Percentiles rank a stretch among this genome's conserved stretches.
Conservation (phyloP, 371 early-diverging fungal genomes). For the Lichtheimia ornata region DNA sequence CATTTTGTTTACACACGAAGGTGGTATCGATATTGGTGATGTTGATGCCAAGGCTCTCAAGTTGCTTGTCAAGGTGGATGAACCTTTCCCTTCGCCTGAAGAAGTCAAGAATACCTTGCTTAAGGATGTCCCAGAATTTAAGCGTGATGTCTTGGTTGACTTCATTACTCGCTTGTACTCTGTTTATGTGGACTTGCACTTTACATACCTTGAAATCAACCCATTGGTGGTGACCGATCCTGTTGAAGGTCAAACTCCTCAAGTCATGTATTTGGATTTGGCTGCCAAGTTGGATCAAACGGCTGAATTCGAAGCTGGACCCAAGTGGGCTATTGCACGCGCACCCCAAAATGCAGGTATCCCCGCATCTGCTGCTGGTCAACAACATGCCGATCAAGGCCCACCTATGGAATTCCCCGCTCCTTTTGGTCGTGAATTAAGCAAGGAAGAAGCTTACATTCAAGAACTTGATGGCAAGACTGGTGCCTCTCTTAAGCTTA, state of each 20-base stretch:
- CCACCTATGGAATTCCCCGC: slow-evolving; percentile 98
- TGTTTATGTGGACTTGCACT: slow-evolving; percentile 94
- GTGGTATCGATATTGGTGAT: slow-evolving; percentile 97
- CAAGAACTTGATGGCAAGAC: slow-evolving; percentile 97
- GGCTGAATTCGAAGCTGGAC: slow-evolving; percentile 94
- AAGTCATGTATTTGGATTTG: slow-evolving; percentile 91
- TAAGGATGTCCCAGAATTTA: slow-evolving; percentile 64
- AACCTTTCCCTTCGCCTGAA: slow-evolving; percentile 64
- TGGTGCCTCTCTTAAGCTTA: slow-evolving; percentile 96
- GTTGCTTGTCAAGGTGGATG: slow-evolving; percentile 73
- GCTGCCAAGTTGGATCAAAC: slow-evolving; percentile 99
- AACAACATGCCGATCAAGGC: slow-evolving; percentile 67
- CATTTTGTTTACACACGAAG: slow-evolving; percentile 96
- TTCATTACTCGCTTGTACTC: slow-evolving; percentile 92
- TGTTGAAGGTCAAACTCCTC: slow-evolving; percentile 55
- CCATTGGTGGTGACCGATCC: slow-evolving; percentile 92
- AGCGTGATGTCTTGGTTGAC: slow-evolving; percentile 85
- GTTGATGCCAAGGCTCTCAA: slow-evolving; percentile 96
- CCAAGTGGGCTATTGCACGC: slow-evolving; percentile 86
- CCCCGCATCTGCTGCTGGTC: slow-evolving; percentile 23
- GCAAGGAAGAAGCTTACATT: slow-evolving; percentile 96
- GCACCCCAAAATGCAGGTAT: slow-evolving; percentile 64
- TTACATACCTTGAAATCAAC: slow-evolving; percentile 98
- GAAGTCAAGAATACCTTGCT: slow-evolving; percentile 70
- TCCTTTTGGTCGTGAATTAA: slow-evolving; percentile 96